Base-by-base conservation (phyloP, 352 stramenopile species). In the Globisporangium lucens region DNA sequence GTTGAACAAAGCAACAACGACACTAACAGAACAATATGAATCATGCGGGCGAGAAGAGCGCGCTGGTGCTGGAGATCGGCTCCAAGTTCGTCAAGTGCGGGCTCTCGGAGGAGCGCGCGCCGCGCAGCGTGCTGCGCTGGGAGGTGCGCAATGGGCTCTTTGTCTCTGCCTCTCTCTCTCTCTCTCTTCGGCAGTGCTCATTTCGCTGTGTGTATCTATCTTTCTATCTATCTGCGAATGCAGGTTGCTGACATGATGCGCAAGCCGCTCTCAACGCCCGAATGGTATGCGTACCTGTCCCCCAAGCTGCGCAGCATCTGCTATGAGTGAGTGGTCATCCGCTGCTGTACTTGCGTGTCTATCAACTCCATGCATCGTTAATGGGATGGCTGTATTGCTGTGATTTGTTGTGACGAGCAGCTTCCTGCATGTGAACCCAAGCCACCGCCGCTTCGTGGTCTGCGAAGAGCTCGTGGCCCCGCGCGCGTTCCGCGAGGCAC, bases 61-160 rank as follows among this genome's bases (percentile, higher is more conserved):
- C 83, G 76, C 80, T 96, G 56, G 86, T 96, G 70, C 69, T 96
- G 61, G 88, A 96, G 68, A 62, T 96, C 35, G 88, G 88, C 49
- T 68, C 72, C 20, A 83, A 82, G 51, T 93, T 82, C 74, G 67
- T 89, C 49, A 84, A 87, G 65, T 85, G 77, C 63, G 88, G 88
- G 17, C 66, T 96, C 53, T 89, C 88, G 9, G 85, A 86, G 53
- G 88, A 96, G 75, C 81, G 85, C 24, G 78, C 82, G 33, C 86
- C 88, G 56, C 88, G 86, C 13, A 85, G 72, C 49, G 75, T 94
- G 10, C 56, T 87, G 61, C 69, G 74, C 24, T 96, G 86, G 83
- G 75, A 93, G 73, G 86, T 95, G 43, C 56, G 69, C 35, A 12
- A 68, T 13, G 38, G 30, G 0, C 17, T 6, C 9, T 52, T 17